These are phyloP conservation scores for Trichosporon sp. DNA, from an alignment of 1,284 basidiomycete species.

Conservation along the genomic window DNA sequence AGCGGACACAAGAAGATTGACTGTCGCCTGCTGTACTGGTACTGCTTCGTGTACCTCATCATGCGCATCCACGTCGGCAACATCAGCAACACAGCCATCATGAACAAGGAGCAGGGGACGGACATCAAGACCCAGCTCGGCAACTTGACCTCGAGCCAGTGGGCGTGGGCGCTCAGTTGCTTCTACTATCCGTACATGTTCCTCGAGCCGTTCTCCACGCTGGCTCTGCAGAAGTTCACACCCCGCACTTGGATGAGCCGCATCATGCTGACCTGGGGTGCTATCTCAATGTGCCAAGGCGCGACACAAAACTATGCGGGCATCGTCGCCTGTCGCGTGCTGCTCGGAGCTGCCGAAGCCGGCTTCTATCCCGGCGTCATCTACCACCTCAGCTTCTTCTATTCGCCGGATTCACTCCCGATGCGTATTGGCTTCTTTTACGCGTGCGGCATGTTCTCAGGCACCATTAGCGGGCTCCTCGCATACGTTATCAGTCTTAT, in stretches of 20 bases:
- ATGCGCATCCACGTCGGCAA: conserved; percentile 28
- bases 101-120: conserved; percentile 26
- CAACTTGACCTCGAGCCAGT: conserved; percentile 22
- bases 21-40: conserved; percentile 22
- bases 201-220: conserved; percentile 23
- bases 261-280: conserved; percentile 31
- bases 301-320: conserved; percentile 41
- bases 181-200: conserved; percentile 29
- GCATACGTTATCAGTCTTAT: conserved; percentile 44
- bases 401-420: conserved; percentile 35
- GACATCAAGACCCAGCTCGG: conserved; percentile 28
- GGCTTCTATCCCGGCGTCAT: conserved; percentile 49
- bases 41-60: conserved; percentile 28
- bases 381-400: conserved; percentile 45
- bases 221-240: conserved; percentile 37
- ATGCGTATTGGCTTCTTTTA: conserved; percentile 35
- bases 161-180: conserved; percentile 26
- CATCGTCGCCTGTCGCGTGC: conserved; percentile 45
- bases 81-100: conserved; percentile 28
- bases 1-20: conserved; percentile 22
- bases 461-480: conserved; percentile 43
- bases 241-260: conserved; percentile 43
- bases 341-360: conserved; percentile 48
- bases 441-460: conserved; percentile 31
- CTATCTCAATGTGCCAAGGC: conserved; percentile 25